Evolutionary conservation across 352 stramenopile species (phyloP).

Genomic region (Phytophthora crassamura): DNA sequence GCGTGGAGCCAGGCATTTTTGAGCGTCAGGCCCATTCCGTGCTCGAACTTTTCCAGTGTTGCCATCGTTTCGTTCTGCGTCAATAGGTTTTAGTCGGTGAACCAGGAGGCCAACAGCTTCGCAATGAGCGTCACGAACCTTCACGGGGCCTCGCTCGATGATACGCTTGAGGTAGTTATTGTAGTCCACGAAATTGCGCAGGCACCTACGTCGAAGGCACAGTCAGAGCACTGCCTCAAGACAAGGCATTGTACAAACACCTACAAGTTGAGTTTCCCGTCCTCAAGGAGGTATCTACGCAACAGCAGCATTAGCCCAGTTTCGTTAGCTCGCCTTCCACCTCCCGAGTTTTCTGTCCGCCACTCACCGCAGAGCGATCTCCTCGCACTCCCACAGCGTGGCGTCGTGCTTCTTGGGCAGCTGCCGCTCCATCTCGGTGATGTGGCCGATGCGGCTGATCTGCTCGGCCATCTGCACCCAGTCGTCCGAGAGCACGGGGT

Average conservation of each 20-base stretch:
- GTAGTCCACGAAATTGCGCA: conserved; percentile 85
- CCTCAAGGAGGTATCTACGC: conserved; percentile 86
- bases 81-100: not conserved
- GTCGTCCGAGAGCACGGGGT: conserved; percentile 86
- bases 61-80: conserved; percentile 68
- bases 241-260: not conserved
- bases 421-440: conserved; percentile 90
- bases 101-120: not conserved
- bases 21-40: conserved; percentile 86
- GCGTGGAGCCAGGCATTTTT: conserved; percentile 92
- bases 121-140: conserved; percentile 38
- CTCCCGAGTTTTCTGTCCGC: not conserved
- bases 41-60: conserved; percentile 87
- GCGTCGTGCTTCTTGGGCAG: conserved; percentile 85
- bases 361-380: conserved; percentile 76
- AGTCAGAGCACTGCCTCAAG: not conserved
- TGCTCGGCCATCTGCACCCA: conserved; percentile 92
- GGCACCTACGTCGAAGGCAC: conserved; percentile 44
- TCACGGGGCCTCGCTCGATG: conserved; percentile 66
- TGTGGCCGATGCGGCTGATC: conserved; percentile 88
- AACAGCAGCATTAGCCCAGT: conserved; percentile 2
- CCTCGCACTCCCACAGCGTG: conserved; percentile 92
- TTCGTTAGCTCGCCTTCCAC: not conserved
- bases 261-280: conserved; percentile 92
- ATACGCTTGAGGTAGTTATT: conserved; percentile 81